Conservation (phyloP, 1,284 basidiomycete genomes). For the Fomitiporia mediterranea region DNA sequence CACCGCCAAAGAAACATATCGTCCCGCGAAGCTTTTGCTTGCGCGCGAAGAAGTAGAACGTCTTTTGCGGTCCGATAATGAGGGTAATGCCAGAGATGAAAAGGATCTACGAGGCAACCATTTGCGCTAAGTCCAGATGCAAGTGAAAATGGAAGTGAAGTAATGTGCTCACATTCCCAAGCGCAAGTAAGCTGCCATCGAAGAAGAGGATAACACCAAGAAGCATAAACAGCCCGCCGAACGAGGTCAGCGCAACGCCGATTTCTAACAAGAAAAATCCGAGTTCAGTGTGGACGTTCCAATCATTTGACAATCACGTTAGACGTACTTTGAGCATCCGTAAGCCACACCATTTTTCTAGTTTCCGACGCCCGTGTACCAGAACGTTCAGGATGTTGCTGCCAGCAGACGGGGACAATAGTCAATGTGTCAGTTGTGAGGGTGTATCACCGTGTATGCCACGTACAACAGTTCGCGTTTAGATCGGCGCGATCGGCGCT, state of each 20-base stretch:
- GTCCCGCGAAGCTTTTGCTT: slow-evolving; percentile 96
- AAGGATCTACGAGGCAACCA: slow-evolving; percentile 57
- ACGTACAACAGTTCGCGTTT: slow-evolving; percentile 21
- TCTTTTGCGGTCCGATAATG: slow-evolving; percentile 94
- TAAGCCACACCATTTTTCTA: slow-evolving; percentile 56
- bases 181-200: slow-evolving; percentile 92
- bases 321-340: slow-evolving; percentile 57
- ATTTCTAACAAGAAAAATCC: slow-evolving; percentile 58
- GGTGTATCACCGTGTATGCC: slow-evolving; percentile 12
- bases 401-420: neutral
- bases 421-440: neutral
- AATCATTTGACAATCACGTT: neutral
- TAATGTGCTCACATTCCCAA: slow-evolving; percentile 89
- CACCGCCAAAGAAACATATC: slow-evolving; percentile 85
- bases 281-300: neutral
- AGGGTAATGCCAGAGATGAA: slow-evolving; percentile 90
- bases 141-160: slow-evolving; percentile 10
- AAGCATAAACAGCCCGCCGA: slow-evolving; percentile 94
- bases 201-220: slow-evolving; percentile 96
- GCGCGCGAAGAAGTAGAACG: slow-evolving; percentile 97
- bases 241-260: slow-evolving; percentile 95
- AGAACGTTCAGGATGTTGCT: neutral
- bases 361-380: too few species aligned
- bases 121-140: slow-evolving; percentile 1
- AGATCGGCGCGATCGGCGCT: neutral